Evolutionary conservation across 768 basidiomycete species (phyloP), one percentile per base, ranked within the genome.

Genomic region (Hemileccinum rubropunctum): DNA sequence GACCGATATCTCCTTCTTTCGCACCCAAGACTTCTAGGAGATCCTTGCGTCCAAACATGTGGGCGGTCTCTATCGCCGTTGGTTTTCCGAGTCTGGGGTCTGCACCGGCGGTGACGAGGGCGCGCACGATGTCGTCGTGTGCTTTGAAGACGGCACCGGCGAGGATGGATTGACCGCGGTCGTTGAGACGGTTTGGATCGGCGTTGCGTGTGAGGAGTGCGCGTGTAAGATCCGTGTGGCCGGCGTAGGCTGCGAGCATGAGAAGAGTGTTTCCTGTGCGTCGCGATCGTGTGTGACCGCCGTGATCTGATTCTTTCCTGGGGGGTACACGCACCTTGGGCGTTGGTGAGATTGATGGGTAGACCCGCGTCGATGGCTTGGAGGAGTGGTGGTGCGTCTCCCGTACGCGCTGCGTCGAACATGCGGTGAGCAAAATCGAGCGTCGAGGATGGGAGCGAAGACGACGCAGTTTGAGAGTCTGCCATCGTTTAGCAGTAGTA

Each of bases 61-160:
- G 72, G 8, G 85, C 85, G 0, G 80, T 75, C 59, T 88, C 78
- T 38, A 85, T 80, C 1, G 86, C 89, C 21, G 75, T 86, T 2
- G 88, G 88, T 21, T 66, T 76, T 6, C 88, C 89, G 13, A 73
- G 50, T 40, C 82, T 72, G 2, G 88, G 85, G 66, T 90, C 78
- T 0, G 88, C 88, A 4, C 79, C 74, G 1, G 54, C 69, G 6
- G 62, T 57, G 20, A 79, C 63, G 26, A 91, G 74, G 1, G 72
- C 68, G n/a, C 72, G 72, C 1, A 86, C 83, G 40, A 89, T 73
- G 7, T 80, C 82, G 48, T 80, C 77, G 59, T 86, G 74, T 0
- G 73, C 78, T 65, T 91, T 91, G 72, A 89, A 91, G 0, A 90
- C 80, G 0, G 84, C 88, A 3, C 88, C 89, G 7, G 88, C 84